These are phyloP conservation scores for Hemerocallis citrina DNA, from an alignment of 106 monocot genomes.

Conservation along the genomic window DNA sequence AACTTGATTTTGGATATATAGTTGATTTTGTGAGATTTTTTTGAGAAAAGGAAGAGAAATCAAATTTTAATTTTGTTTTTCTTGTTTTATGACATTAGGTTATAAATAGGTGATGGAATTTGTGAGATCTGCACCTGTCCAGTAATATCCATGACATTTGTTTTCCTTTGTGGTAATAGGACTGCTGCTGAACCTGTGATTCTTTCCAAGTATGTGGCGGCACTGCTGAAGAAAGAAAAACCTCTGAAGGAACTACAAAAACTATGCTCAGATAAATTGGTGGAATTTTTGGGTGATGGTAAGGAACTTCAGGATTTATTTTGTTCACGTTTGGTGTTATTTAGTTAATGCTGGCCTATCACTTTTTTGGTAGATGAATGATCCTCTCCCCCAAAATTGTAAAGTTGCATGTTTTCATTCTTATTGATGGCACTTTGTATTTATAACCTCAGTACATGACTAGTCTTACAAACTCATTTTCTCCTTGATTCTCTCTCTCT, in stretches of 20 bases:
- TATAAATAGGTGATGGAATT: neutral
- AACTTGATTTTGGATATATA: neutral
- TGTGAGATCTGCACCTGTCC: neutral
- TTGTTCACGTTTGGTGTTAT: neutral
- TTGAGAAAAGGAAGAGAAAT: neutral
- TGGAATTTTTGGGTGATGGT: conserved; percentile 53
- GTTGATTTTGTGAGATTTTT: neutral
- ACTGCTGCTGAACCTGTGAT: conserved; percentile 44
- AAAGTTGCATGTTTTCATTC: neutral
- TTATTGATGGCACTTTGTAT: neutral
- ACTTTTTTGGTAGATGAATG: neutral
- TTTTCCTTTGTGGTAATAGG: conserved; percentile 9
- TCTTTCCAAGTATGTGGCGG: conserved; percentile 44
- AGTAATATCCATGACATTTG: neutral
- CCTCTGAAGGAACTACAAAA: conserved; percentile 35
- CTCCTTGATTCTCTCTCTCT: neutral
- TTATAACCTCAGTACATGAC: too few relatives aligned
- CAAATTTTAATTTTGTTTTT: neutral
- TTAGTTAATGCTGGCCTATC: neutral
- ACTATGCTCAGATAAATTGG: conserved; percentile 44
- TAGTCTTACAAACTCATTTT: too few relatives aligned
- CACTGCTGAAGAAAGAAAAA: conserved; percentile 58
- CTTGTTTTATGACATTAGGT: neutral
- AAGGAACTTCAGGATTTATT: neutral
- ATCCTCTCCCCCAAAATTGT: neutral